Conservation (phyloP, 1,139 yeast species). For the Taiozyma sp. region DNA sequence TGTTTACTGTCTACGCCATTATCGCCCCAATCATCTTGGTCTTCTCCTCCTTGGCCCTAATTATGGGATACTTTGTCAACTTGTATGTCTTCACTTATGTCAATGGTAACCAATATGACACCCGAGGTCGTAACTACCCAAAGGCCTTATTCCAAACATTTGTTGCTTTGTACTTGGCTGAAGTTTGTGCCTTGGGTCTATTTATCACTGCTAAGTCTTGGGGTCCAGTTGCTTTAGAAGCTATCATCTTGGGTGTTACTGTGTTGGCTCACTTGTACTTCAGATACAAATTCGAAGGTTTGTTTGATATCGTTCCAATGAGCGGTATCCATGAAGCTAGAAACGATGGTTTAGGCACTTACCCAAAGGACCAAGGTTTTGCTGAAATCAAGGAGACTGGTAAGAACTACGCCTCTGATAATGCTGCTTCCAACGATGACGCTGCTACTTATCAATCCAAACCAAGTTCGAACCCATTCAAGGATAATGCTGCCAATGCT, state of each 20-base stretch:
- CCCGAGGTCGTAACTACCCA: conserved; percentile 63
- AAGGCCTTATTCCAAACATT: conserved; percentile 60
- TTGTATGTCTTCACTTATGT: conserved; percentile 55
- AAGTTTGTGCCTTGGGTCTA: conserved; percentile 58
- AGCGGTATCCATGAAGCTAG: conserved; percentile 59
- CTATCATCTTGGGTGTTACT: conserved; percentile 44
- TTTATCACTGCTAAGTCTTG: conserved; percentile 67
- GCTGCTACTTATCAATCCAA: conserved; percentile 4
- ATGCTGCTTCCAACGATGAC: conserved; percentile 1
- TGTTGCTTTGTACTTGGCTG: conserved; percentile 61
- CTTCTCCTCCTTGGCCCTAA: conserved; percentile 56
- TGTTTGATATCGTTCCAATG: conserved; percentile 67
- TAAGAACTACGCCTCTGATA: conserved; percentile 21
- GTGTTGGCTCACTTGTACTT: conserved; percentile 50
- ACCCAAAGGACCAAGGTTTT: conserved; percentile 59
- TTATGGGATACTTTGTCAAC: conserved; percentile 54
- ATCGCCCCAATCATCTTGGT: conserved; percentile 72
- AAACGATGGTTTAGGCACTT: conserved; percentile 36
- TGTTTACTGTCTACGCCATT: conserved; percentile 67
- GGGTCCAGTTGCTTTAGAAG: conserved; percentile 68
- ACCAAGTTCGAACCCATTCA: background rate
- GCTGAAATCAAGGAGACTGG: conserved; percentile 54
- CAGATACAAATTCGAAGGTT: conserved; percentile 52
- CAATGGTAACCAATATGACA: conserved; percentile 45
- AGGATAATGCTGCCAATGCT: conserved; percentile 2